Evolutionary conservation across 2,329 filamentous ascomycete species (phyloP), one percentile per base, ranked within the genome.

Genomic region (Penicillium sclerotigenum): DNA sequence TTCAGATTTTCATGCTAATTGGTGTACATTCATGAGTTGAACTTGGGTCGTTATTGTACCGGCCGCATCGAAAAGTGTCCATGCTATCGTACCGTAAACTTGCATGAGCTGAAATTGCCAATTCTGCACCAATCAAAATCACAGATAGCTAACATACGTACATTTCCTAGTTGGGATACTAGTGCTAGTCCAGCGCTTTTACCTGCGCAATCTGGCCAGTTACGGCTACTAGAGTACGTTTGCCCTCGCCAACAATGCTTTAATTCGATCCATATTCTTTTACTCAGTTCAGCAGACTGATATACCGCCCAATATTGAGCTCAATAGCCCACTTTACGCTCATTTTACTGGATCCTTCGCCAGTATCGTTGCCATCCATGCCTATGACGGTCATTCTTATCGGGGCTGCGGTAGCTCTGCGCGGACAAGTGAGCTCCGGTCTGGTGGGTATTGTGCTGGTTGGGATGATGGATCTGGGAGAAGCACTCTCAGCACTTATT

Each of bases 401-500:
- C 0, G 71, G 71, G 46, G 62, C 80, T 0, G 72, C 76, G 0
- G 77, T 79, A 0, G 69, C 70, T 4, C 65, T 70, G 42, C 48
- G 68, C 45, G 65, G 68, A 0, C 67, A 65, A 9, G 59, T 77
- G 2, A 71, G 71, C 37, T 69, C 75, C 1, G 78, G 75, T 20
- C 73, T 74, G 31, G 68, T 80, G 6, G 80, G 79, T 43, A 67
- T 81, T 20, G 77, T 77, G 0, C 63, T 82, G 20, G 65, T 79
- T 16, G 78, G 77, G 49, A 72, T 81, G 36, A 73, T 81, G 20
- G 62, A 72, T 3, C 77, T 82, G 51, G 78, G 75, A 13, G 7
- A 20, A 1, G 4, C 13, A 9, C 26, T 45, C 13, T 45, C 42
- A 20, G n/a, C 31, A 6, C 66, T 82, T 16, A 73, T 81, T 26